These are phyloP conservation scores for Tetramitus jugosus DNA, from an alignment of 208 protist genomes.

Conservation along the genomic window DNA sequence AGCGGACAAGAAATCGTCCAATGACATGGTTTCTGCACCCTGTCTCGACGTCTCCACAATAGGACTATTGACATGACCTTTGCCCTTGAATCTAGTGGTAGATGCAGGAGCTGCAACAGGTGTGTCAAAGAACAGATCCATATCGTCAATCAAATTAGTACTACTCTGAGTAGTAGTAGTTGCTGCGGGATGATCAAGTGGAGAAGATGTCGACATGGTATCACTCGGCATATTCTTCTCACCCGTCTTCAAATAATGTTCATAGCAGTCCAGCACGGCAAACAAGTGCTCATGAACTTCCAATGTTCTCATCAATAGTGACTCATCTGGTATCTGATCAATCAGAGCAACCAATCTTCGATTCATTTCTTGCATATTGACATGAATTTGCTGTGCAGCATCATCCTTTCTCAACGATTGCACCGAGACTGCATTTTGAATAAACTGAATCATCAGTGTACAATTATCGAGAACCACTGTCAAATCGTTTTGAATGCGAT, in stretches of 20 bases:
- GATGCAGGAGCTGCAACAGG: too few species aligned
- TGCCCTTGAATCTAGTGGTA: too few species aligned
- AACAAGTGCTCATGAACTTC: too few species aligned
- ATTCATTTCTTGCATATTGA: slow-evolving; percentile 9
- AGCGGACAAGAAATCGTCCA: background rate
- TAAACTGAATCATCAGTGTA: background rate
- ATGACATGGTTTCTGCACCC: too few species aligned
- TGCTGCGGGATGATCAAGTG: too few species aligned
- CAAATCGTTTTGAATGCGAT: slow-evolving; percentile 5
- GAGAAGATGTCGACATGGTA: background rate
- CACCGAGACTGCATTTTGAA: background rate
- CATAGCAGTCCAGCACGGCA: too few species aligned
- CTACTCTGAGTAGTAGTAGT: too few species aligned
- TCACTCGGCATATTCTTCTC: background rate
- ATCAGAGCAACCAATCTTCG: slow-evolving; percentile 6
- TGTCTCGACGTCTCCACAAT: too few species aligned
- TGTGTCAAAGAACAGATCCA: too few species aligned
- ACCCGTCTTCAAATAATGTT: background rate
- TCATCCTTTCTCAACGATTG: background rate
- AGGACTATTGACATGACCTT: too few species aligned
- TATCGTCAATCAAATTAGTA: too few species aligned
- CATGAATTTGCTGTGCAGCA: background rate
- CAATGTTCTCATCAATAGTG: background rate
- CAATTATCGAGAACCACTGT: background rate
- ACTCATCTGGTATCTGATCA: background rate